These are phyloP conservation scores for Carnegiea gigantea DNA, from an alignment of 179 eudicot genomes.

Conservation along the genomic window DNA sequence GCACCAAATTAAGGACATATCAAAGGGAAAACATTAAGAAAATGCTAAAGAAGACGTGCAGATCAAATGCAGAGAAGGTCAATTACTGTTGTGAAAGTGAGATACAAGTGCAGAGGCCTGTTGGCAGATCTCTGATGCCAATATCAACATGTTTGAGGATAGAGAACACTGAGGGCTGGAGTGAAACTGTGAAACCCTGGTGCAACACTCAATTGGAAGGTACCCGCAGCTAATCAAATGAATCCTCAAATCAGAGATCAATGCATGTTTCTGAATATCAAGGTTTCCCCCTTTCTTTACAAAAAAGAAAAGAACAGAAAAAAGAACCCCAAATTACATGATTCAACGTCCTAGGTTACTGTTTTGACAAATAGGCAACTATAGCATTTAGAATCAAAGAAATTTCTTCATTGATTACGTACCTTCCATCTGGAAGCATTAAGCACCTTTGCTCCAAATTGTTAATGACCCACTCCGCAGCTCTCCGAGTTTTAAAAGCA, in stretches of 20 bases:
- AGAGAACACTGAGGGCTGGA: not conserved
- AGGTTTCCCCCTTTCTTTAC: not conserved
- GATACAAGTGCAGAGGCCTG: not conserved
- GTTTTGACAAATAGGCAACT: not conserved
- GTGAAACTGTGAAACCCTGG: too few relatives aligned
- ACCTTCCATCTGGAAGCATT: slow-evolving; percentile 64
- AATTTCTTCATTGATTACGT: not conserved
- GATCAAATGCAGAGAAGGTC: not conserved
- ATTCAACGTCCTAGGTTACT: not conserved
- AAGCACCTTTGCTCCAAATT: slow-evolving; percentile 51
- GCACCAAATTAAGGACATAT: not conserved
- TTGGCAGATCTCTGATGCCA: not conserved
- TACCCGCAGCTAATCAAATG: not conserved
- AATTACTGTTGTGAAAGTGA: not conserved
- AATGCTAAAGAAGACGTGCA: not conserved
- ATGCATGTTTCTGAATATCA: not conserved
- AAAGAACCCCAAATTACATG: not conserved
- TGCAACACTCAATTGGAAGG: too few relatives aligned
- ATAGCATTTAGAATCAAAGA: not conserved
- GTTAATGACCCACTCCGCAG: slow-evolving; percentile 40
- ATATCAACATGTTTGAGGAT: not conserved
- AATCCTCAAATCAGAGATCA: not conserved
- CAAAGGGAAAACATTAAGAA: not conserved
- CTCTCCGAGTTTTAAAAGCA: not conserved
- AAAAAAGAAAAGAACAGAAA: too few relatives aligned